phyloP scores from a whole-genome alignment of 495 filamentous ascomycete genomes.

The Aspergillus cristatus region DNA sequence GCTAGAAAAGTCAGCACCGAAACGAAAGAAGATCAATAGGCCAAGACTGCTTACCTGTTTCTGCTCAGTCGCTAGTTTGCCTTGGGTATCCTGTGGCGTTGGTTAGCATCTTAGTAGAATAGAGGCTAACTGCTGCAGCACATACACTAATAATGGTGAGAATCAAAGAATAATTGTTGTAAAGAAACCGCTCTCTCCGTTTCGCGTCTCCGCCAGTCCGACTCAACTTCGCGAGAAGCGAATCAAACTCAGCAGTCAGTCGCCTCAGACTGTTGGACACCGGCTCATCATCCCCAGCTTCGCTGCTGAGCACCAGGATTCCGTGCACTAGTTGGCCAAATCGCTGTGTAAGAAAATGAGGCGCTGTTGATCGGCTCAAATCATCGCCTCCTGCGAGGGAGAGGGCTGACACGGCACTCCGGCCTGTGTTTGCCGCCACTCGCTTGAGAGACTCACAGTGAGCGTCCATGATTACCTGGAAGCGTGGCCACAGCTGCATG shows the following conservation, averaged over 20 bases:
- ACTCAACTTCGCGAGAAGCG: conserved; percentile 60
- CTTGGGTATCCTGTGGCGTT: conserved; percentile 52
- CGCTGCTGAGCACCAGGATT: conserved; percentile 69
- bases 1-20: conserved; percentile 17
- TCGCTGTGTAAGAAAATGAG: conserved; percentile 82
- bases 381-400: conserved; percentile 49
- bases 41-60: conserved; percentile 44
- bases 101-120: conserved; percentile 14
- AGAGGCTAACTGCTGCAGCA: too few relatives aligned
- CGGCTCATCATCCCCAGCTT: conserved; percentile 89
- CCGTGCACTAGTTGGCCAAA: conserved; percentile 87
- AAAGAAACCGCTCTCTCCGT: conserved; percentile 79
- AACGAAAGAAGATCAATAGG: too few relatives aligned
- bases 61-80: conserved; percentile 69
- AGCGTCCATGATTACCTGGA: conserved; percentile 88
- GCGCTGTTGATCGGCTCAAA: conserved; percentile 68
- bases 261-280: conserved; percentile 69
- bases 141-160: conserved; percentile 75
- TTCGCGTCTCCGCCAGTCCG: conserved; percentile 61
- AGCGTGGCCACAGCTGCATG: conserved; percentile 94
- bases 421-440: conserved; percentile 41
- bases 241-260: conserved; percentile 68
- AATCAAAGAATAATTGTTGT: conserved; percentile 89
- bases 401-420: conserved; percentile 43
- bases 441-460: conserved; percentile 77